Evolutionary conservation across 1,139 yeast genomes (phyloP), one percentile per base, ranked within the genome.

Genomic region (Yamadazyma oceani): DNA sequence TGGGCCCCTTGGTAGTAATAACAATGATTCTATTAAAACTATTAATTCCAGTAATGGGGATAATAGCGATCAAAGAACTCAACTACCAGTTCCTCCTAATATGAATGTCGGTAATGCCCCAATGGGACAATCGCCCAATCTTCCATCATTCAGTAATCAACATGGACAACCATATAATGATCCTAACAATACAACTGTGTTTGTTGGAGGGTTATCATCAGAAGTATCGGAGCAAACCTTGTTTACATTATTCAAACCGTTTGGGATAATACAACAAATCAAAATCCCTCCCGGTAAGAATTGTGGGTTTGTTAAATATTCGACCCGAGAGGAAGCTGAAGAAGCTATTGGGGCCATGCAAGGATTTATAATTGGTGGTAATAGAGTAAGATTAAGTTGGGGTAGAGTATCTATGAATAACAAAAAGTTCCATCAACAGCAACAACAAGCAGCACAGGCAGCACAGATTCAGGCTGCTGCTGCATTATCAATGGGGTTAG

Each of bases 211-310:
- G 0, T 65, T 89, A 34, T 81, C 92, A 7, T 70, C 82, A 15
- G 80, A 82, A 36, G 89, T 87, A 19, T 71, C 80, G 12, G 97
- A 88, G 54, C 84, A 81, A 36, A 86, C 89, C 27, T 65, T 90
- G 35, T 75, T 82, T 47, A 69, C 85, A 4, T 71, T 84, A 36
- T 89, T 89, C 64, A 81, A 81, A 51, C 87, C 94, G 11, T 90
- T 86, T 66, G 97, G 97, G 21, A 75, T 76, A 37, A 85, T 90
- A 46, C 77, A 83, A 39, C 88, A 85, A 53, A 92, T 89, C 36
- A 87, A 88, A 57, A 86, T 89, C 35, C 96, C 96, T 8, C 82
- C 84, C 4, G 96, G 96, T 12, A 89, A 89, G 57, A 94, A 94
- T 40, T 89, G 97, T 64, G 97, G 96, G 2, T 90, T 89, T 65